Percentiles rank a stretch among this genome's conserved stretches.
Conservation (phyloP, 257 asterid species). For the Phtheirospermum japonicum region DNA sequence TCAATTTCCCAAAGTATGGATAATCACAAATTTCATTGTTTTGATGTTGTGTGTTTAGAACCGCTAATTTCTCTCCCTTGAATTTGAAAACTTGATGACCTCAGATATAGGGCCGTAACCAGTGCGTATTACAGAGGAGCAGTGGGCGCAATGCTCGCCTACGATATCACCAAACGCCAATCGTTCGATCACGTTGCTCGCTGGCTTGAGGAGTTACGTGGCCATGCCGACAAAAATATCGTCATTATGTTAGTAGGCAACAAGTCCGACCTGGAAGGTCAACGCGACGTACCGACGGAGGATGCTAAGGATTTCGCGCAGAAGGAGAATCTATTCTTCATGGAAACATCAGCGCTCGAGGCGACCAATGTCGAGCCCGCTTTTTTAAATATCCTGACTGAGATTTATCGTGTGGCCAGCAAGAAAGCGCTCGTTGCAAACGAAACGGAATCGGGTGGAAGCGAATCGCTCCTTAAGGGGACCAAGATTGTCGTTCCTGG, state of each 20-base stretch:
- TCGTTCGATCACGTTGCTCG: constrained; percentile 75
- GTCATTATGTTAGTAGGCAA: constrained; percentile 85
- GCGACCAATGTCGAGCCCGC: constrained; percentile 85
- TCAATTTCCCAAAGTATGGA: neutral
- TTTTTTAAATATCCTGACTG: constrained; percentile 56
- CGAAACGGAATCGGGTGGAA: constrained; percentile 69
- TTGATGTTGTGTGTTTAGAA: neutral
- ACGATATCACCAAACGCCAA: constrained; percentile 75
- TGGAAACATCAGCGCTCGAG: constrained; percentile 91
- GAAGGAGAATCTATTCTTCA: constrained; percentile 74
- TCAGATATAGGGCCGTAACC: constrained; percentile 89
- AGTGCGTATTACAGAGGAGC: constrained; percentile 96
- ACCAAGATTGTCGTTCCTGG: constrained; percentile 62
- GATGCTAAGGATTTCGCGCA: constrained; percentile 87
- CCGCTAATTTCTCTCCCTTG: constrained; percentile 23
- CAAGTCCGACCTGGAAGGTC: constrained; percentile 68
- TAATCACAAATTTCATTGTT: neutral
- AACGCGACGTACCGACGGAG: constrained; percentile 64
- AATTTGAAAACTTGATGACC: constrained; percentile 19
- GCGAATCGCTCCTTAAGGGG: constrained; percentile 69
- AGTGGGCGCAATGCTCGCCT: constrained; percentile 88
- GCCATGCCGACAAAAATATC: constrained; percentile 79
- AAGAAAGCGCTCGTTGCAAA: constrained; percentile 79
- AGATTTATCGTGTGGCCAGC: constrained; percentile 73
- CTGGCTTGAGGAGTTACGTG: constrained; percentile 80